Conservation (phyloP, 2,329 filamentous ascomycete genomes). For the Fusarium sp. region DNA sequence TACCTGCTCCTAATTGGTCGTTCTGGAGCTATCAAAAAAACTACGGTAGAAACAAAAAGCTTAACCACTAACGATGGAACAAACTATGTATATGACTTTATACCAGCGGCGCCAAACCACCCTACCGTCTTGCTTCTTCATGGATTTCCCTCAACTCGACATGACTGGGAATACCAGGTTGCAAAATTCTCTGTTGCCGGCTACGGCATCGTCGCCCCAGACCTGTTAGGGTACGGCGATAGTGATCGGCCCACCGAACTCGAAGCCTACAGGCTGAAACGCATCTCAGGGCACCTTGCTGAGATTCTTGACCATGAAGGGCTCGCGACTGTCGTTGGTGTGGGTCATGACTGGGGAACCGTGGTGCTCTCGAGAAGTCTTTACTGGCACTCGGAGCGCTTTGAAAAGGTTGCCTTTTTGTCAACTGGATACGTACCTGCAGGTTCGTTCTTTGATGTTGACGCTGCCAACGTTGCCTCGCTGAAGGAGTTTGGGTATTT, state of each 20-base stretch:
- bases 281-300: constrained; percentile 46
- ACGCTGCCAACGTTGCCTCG: not conserved
- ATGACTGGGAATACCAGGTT: constrained; percentile 48
- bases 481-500: not conserved
- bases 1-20: too few species aligned
- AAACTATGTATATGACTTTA: too few species aligned
- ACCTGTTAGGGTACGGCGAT: constrained; percentile 50
- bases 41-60: too few species aligned
- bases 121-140: constrained; percentile 12
- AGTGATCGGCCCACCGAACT: constrained; percentile 43
- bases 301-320: constrained; percentile 47
- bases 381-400: constrained; percentile 47
- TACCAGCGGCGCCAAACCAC: not conserved
- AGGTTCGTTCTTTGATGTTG: constrained; percentile 2
- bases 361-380: constrained; percentile 46
- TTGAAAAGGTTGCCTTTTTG: not conserved
- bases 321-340: constrained; percentile 59
- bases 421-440: not conserved
- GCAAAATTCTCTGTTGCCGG: constrained; percentile 44
- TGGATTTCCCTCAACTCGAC: constrained; percentile 10
- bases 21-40: too few species aligned
- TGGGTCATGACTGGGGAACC: constrained; percentile 62
- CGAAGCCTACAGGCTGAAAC: constrained; percentile 48
- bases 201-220: constrained; percentile 50
- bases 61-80: too few species aligned